Percentiles rank a stretch among this genome's conserved stretches.
These are phyloP conservation scores for Oryza australiensis DNA, from an alignment of 176 grass and related monocot species.

Conservation along the genomic window DNA sequence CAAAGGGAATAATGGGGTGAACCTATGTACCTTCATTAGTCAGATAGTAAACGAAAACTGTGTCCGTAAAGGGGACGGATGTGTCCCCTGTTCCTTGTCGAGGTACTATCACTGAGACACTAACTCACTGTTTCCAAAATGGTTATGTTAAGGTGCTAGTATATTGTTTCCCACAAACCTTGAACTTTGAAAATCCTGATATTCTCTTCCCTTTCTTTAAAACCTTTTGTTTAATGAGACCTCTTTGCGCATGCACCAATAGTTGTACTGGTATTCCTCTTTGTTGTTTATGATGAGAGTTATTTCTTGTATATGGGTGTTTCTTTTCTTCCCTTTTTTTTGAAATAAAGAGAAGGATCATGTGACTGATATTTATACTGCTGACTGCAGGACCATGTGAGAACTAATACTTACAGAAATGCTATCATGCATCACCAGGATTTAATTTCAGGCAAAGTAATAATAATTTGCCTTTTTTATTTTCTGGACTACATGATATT, in stretches of 20 bases:
- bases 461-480: slow-evolving; percentile 9
- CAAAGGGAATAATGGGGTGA: background rate
- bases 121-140: background rate
- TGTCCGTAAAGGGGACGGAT: background rate
- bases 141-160: background rate
- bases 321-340: background rate
- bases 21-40: background rate
- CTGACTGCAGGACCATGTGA: slow-evolving; percentile 80
- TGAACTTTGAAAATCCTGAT: background rate
- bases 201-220: background rate
- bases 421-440: slow-evolving; percentile 85
- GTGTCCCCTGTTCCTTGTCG: background rate
- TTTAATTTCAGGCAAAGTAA: slow-evolving; percentile 90
- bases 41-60: background rate
- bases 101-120: background rate
- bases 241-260: background rate
- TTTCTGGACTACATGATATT: slow-evolving; percentile 24
- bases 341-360: background rate
- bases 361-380: slow-evolving; percentile 37
- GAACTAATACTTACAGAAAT: slow-evolving; percentile 82
- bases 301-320: slow-evolving; percentile 8
- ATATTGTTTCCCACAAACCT: background rate
- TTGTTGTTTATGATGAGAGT: slow-evolving; percentile 16
- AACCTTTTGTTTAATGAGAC: slow-evolving; percentile 18
- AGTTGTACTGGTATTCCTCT: background rate